Percentiles rank a stretch among this genome's conserved stretches.
Evolutionary conservation across 495 filamentous ascomycete genomes (phyloP).

Genomic region (Xylaria intraflava): DNA sequence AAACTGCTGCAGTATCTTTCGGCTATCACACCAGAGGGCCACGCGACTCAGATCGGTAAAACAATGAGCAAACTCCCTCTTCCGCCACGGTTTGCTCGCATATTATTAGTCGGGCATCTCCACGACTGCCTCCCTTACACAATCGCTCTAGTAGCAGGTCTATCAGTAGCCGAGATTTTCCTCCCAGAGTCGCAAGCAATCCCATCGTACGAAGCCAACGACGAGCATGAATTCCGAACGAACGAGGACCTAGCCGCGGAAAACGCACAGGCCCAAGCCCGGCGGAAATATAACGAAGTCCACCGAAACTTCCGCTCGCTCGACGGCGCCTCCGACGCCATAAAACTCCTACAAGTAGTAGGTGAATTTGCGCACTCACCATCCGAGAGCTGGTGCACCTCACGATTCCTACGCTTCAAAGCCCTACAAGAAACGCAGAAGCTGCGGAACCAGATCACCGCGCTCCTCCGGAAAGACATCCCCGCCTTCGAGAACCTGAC

Average conservation of each 20-base stretch:
- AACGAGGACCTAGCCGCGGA: conserved; percentile 63
- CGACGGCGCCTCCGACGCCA: conserved; percentile 75
- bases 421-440: conserved; percentile 78
- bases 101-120: conserved; percentile 78
- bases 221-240: conserved; percentile 50
- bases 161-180: conserved; percentile 85
- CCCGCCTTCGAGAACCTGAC: conserved; percentile 56
- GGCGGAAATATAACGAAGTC: conserved; percentile 65
- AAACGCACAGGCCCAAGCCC: conserved; percentile 54
- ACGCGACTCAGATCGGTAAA: conserved; percentile 67
- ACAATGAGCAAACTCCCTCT: conserved; percentile 84
- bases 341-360: conserved; percentile 83
- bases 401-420: conserved; percentile 80
- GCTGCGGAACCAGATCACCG: conserved; percentile 72
- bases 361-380: conserved; percentile 71
- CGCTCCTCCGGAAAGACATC: conserved; percentile 70
- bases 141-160: conserved; percentile 77
- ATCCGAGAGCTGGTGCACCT: conserved; percentile 63
- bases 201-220: conserved; percentile 35
- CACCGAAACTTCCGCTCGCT: conserved; percentile 76
- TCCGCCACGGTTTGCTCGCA: conserved; percentile 83
- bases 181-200: conserved; percentile 76
- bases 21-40: conserved; percentile 59
- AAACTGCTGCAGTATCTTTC: conserved; percentile 71
- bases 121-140: conserved; percentile 80